Conservation (phyloP, 495 filamentous ascomycete genomes). For the Jackrogersella multiformis region DNA sequence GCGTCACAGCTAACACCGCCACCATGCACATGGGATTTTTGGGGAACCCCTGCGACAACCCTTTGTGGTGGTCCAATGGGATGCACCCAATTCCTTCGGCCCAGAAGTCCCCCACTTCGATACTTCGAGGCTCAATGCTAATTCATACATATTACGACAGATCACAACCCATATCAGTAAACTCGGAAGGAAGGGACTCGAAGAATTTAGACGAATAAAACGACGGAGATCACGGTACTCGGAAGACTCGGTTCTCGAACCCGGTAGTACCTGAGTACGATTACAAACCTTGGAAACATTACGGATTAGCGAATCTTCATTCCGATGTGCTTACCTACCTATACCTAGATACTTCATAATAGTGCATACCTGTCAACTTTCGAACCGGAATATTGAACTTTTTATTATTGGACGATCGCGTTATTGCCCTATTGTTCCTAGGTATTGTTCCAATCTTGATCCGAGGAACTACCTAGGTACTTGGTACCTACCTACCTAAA, state of each 20-base stretch:
- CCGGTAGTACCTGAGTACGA: neutral
- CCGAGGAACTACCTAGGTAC: slow-evolving; percentile 5
- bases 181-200: slow-evolving; percentile 29
- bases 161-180: slow-evolving; percentile 34
- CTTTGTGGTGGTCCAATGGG: neutral
- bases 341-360: no score
- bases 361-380: no score
- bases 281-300: neutral
- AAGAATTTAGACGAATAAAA: slow-evolving; percentile 24
- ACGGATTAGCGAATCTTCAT: neutral
- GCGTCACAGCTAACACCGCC: slow-evolving; percentile 34
- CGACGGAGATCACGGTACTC: neutral
- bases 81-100: neutral
- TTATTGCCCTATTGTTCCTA: neutral
- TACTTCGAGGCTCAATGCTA: slow-evolving; percentile 14
- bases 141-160: slow-evolving; percentile 18
- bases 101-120: neutral
- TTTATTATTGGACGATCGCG: neutral
- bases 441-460: neutral
- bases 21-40: slow-evolving; percentile 24
- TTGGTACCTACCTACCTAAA: no score
- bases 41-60: slow-evolving; percentile 30
- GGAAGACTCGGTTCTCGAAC: slow-evolving; percentile 18
- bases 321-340: neutral
- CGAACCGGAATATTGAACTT: slow-evolving; percentile 1